A percentile compares a stretch with the other conserved stretches of the same genome.
Evolutionary conservation across 2,329 filamentous ascomycete species (phyloP).

Genomic region (Colletotrichum sp.): DNA sequence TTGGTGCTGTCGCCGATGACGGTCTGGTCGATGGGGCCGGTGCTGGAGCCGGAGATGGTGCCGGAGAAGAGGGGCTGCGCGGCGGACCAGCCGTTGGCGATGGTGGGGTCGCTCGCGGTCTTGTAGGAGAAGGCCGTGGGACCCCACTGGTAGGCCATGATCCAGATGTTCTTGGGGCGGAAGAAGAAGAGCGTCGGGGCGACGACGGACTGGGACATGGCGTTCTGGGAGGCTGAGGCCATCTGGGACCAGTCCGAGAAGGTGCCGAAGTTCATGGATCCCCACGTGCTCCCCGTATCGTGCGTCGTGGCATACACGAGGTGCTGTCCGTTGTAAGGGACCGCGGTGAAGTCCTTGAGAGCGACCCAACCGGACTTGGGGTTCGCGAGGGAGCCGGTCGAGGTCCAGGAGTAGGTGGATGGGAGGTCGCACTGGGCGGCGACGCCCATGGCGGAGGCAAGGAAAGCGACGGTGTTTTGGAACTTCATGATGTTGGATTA

Average conservation of each 20-base stretch:
- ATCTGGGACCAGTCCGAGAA: constrained; percentile 60
- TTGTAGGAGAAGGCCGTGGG: constrained; percentile 62
- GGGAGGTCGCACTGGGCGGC: constrained; percentile 52
- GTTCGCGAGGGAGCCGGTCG: constrained; percentile 51
- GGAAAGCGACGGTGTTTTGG: constrained; percentile 3
- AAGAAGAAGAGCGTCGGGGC: constrained; percentile 71
- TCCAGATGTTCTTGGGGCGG: constrained; percentile 63
- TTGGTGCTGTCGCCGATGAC: constrained; percentile 64
- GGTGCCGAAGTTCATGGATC: constrained; percentile 63
- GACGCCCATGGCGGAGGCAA: constrained; percentile 23
- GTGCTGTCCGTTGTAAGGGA: constrained; percentile 60
- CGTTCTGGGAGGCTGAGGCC: constrained; percentile 55
- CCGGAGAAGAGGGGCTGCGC: constrained; percentile 62
- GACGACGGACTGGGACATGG: constrained; percentile 51
- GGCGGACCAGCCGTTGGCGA: constrained; percentile 61
- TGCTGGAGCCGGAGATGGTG: constrained; percentile 52
- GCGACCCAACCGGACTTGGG: constrained; percentile 60
- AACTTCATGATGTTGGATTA: neutral
- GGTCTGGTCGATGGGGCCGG: constrained; percentile 66
- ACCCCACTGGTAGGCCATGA: constrained; percentile 72
- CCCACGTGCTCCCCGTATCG: constrained; percentile 48
- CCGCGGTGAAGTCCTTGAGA: constrained; percentile 67
- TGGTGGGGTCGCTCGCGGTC: constrained; percentile 62
- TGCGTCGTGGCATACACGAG: constrained; percentile 64
- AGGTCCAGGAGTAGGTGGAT: constrained; percentile 60